A percentile compares a stretch with the other conserved stretches of the same genome.
Evolutionary conservation across 495 filamentous ascomycete species (phyloP).

Genomic region (Penicillium roqueforti): DNA sequence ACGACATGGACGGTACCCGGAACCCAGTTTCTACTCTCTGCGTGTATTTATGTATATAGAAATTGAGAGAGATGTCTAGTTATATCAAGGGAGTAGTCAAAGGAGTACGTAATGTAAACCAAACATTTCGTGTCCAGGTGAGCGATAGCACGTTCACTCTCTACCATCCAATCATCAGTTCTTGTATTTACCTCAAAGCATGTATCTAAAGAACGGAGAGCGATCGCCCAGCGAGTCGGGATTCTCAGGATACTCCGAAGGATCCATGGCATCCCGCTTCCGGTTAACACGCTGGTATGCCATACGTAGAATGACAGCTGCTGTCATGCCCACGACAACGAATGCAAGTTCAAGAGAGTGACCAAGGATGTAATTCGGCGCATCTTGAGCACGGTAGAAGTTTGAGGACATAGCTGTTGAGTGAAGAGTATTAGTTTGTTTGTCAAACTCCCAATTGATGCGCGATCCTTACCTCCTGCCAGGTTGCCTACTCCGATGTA

Average conservation of each 20-base stretch:
- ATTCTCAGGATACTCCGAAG: conserved; percentile 46
- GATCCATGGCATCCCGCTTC: conserved; percentile 50
- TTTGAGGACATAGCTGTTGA: conserved; percentile 63
- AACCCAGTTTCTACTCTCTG: no score
- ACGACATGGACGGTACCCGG: no score
- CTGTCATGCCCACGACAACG: conserved; percentile 56
- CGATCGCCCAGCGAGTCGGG: conserved; percentile 59
- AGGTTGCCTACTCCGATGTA: conserved; percentile 73
- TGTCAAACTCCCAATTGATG: neutral
- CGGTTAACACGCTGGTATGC: conserved; percentile 60
- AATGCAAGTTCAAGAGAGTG: conserved; percentile 68
- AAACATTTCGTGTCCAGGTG: neutral
- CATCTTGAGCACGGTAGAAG: conserved; percentile 65
- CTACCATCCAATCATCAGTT: neutral
- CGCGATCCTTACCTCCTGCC: conserved; percentile 46
- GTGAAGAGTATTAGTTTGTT: conserved; percentile 4
- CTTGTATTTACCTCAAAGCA: conserved; percentile 21
- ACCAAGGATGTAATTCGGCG: conserved; percentile 62
- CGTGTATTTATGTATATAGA: neutral
- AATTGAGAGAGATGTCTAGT: neutral
- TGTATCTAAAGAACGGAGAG: conserved; percentile 62
- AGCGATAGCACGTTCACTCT: neutral
- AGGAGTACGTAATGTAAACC: neutral
- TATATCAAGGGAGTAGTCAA: neutral
- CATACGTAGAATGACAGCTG: conserved; percentile 49